Evolutionary conservation across 257 asterid genomes (phyloP).

Genomic region (Solanum boliviense): DNA sequence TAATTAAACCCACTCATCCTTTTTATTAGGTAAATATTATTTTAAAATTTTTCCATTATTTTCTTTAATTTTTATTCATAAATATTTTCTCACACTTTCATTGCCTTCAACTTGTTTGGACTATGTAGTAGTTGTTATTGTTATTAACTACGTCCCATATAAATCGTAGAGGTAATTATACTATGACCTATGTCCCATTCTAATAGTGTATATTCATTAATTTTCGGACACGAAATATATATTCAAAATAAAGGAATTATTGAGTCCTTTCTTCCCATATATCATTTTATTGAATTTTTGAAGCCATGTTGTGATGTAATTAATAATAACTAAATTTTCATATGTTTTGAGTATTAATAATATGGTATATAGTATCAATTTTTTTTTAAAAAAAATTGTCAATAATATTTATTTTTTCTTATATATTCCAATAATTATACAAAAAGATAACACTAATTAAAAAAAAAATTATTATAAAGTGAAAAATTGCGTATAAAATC

Average conservation of each 20-base stretch:
- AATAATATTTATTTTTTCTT: background rate
- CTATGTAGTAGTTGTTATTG: background rate
- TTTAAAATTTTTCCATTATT: background rate
- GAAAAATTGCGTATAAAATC: background rate
- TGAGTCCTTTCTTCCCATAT: background rate
- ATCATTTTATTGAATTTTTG: background rate
- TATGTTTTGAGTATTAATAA: background rate
- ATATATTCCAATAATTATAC: background rate
- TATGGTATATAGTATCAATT: background rate
- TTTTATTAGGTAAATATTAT: background rate
- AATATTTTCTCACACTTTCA: background rate
- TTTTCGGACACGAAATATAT: background rate
- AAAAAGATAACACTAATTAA: background rate
- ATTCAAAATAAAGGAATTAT: background rate
- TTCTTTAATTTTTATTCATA: background rate
- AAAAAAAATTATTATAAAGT: background rate
- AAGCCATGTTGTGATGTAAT: background rate
- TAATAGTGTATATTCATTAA: background rate
- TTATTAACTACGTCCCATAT: background rate
- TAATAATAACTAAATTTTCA: background rate
- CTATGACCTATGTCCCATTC: background rate
- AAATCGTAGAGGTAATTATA: background rate
- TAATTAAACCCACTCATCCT: background rate
- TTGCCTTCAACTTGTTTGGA: background rate
- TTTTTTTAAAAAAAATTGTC: background rate